Evolutionary conservation across 208 protist species (phyloP).

Genomic region (Crithidia fasciculata): DNA sequence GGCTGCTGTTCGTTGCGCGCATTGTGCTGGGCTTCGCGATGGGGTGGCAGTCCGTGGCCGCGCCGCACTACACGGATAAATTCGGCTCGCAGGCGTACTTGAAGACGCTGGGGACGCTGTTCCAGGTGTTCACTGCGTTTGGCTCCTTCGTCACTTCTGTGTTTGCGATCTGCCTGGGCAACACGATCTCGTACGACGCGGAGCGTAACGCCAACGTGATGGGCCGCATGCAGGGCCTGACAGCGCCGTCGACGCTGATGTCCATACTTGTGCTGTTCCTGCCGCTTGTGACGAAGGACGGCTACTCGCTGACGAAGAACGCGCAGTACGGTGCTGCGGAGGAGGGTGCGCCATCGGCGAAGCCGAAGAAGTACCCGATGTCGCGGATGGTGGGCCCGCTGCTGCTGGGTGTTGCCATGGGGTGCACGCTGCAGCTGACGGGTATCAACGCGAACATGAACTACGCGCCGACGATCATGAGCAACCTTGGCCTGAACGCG

Average conservation of each 20-base stretch:
- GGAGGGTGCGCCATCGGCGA: not conserved
- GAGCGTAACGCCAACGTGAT: constrained; percentile 29
- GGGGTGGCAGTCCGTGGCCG: constrained; percentile 39
- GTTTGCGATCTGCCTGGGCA: constrained; percentile 32
- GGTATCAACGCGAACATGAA: constrained; percentile 62
- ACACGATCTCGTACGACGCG: constrained; percentile 25
- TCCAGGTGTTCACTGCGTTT: constrained; percentile 41
- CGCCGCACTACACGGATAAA: constrained; percentile 59
- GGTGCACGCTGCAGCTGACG: constrained; percentile 47
- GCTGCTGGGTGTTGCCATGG: constrained; percentile 34
- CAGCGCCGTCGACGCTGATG: constrained; percentile 7
- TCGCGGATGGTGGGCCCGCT: constrained; percentile 16
- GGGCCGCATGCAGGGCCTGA: constrained; percentile 38
- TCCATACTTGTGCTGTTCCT: constrained; percentile 14
- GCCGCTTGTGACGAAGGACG: constrained; percentile 16
- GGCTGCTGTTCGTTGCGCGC: constrained; percentile 52
- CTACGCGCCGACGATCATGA: constrained; percentile 50
- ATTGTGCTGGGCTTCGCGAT: constrained; percentile 56
- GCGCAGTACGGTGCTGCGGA: constrained; percentile 11
- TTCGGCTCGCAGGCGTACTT: constrained; percentile 34
- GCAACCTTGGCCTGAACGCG: constrained; percentile 26
- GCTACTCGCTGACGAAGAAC: constrained; percentile 6
- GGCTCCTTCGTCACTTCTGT: constrained; percentile 40
- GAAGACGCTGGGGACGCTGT: constrained; percentile 39
- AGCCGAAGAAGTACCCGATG: not conserved